phyloP scores from a whole-genome alignment of 306 rosid genomes.

The Pterocarpus macrocarpus region DNA sequence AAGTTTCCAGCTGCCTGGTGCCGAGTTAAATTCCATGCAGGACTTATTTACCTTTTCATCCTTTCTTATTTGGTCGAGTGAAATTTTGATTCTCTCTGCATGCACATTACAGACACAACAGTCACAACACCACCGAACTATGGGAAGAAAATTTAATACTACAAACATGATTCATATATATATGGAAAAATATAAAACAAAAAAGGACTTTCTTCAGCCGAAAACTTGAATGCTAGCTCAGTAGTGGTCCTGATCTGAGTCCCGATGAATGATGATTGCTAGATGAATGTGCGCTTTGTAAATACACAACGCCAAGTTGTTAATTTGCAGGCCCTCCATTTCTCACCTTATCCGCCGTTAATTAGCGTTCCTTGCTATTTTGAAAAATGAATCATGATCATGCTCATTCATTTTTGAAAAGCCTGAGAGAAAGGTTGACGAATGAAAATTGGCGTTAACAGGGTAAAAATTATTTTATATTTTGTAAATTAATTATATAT shows the following conservation, averaged over 20 bases:
- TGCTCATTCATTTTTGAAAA: background rate
- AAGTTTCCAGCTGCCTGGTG: too few species aligned
- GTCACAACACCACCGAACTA: background rate
- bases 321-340: background rate
- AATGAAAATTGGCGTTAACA: too few species aligned
- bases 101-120: background rate
- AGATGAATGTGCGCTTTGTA: conserved; percentile 38
- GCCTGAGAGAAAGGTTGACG: too few species aligned
- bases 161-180: background rate
- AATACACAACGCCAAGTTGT: conserved; percentile 32
- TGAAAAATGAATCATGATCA: background rate
- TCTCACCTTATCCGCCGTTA: conserved; percentile 1
- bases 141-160: background rate
- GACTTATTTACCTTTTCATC: background rate
- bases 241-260: conserved; percentile 41
- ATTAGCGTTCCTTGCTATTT: background rate
- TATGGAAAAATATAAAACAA: background rate
- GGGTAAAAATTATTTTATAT: background rate
- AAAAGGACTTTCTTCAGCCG: background rate
- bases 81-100: conserved; percentile 1
- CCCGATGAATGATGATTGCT: conserved; percentile 39
- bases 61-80: background rate
- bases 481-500: background rate
- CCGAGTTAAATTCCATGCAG: too few species aligned
- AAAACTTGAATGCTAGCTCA: conserved; percentile 20